Base-by-base conservation (phyloP, 495 filamentous ascomycete species). In the Gamarada debralockiae region DNA sequence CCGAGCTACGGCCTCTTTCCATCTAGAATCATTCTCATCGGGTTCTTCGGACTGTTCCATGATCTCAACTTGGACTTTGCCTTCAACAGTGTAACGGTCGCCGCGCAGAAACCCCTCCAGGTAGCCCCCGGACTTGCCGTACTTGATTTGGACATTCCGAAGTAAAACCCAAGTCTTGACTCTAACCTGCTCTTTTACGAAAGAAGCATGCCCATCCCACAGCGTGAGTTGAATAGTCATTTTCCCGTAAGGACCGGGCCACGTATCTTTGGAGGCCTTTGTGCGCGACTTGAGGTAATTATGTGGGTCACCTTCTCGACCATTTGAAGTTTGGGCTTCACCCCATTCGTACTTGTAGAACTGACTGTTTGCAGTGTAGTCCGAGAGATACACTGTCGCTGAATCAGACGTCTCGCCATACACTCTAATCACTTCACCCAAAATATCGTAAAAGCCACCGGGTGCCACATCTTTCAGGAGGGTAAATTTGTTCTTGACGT, bases 201-300 rank as follows among this genome's bases (percentile, higher is more conserved):
- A 81, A 5, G 54, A 46, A 2, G 85, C 81, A 65, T 97, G 88
- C 0, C 79, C 77, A 41, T 84, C 80, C 67, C 76, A 95, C 12
- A 89, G 70, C 6, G 84, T 85, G 24, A 96, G 66, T 53, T 84
- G 83, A 17, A 98, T 69, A 3, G 83, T 81, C 63, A 83, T 70
- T 62, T 85, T 82, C 20, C 91, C 92, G 53, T 75, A 85, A 0
- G 92, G 92, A 0, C 92, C 92, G 1, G 74, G 71, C 89, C 90
- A 96, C n/a, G n/a, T n/a, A n/a, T 72, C 66, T 2, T 48, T 43
- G 0, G 21, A 27, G 54, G 72, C 17, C 38, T 62, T 46, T 22
- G 53, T 51, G 10, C 45, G 50, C 27, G 53, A 52, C 13, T 59
- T 52, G 31, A 72, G 36, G 52, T 83, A 82, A 29, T 70, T 71